Conservation (phyloP, 2,329 filamentous ascomycete species). For the Ophiostoma perfectum region DNA sequence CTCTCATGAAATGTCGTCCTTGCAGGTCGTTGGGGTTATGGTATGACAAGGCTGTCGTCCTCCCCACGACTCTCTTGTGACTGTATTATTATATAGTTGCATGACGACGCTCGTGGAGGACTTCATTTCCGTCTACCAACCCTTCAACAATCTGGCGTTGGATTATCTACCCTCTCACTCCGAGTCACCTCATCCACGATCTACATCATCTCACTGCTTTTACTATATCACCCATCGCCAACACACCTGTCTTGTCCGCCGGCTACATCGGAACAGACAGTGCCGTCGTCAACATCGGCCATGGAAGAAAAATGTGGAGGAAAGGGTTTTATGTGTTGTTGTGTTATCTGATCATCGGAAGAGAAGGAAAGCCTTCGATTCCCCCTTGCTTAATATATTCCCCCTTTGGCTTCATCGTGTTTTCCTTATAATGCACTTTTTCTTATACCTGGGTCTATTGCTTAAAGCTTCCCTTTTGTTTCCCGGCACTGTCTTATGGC, state of each 20-base stretch:
- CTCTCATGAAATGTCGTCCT: not conserved
- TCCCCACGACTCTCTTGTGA: no score
- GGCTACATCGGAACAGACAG: not conserved
- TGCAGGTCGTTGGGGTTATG: not conserved
- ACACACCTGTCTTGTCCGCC: not conserved
- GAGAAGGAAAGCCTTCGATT: not conserved
- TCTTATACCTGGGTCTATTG: not conserved
- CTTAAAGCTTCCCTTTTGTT: not conserved
- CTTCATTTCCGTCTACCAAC: not conserved
- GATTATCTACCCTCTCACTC: not conserved
- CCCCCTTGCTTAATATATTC: not conserved
- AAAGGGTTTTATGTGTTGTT: not conserved
- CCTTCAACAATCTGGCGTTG: not conserved
- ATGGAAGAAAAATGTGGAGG: not conserved
- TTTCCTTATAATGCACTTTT: conserved; percentile 3
- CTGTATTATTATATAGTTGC: no score
- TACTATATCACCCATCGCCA: not conserved
- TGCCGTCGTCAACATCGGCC: not conserved
- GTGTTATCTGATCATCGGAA: not conserved
- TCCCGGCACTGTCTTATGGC: not conserved
- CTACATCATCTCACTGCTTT: not conserved
- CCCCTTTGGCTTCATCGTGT: not conserved
- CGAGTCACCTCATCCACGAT: not conserved
- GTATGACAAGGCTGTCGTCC: not conserved
- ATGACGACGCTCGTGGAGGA: not conserved